Base-by-base conservation (phyloP, 2,329 filamentous ascomycete genomes). In the Zopfia rhizophila region DNA sequence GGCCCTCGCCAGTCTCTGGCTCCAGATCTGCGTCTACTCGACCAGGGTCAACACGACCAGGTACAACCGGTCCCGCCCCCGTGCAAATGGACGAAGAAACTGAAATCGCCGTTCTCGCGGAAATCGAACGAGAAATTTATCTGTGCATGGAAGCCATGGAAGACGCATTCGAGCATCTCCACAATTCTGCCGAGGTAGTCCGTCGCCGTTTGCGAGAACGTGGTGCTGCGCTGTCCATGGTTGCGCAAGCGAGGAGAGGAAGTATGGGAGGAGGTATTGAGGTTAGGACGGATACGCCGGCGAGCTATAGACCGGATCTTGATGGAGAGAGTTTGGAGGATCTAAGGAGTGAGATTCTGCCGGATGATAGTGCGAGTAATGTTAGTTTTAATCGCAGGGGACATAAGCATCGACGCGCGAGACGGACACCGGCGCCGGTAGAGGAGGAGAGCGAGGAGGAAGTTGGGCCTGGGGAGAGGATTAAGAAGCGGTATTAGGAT, bases 71-170 rank as follows among this genome's bases (percentile, higher is more conserved):
- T 14, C 60, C 60, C n/a, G 87, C 85, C 0, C 87, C 86, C 2
- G 92, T 97, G 3, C 92, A 91, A 3, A 84, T 96, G 47, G 93
- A 97, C 66, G 93, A 97, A 70, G 93, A 97, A 64, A 90, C 90
- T 41, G 93, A 97, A 69, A 92, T 97, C 61, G 89, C 89, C 1
- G 89, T 90, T 1, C 81, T 97, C 5, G 91, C 91, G 6, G 93
- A 97, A 72, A 86, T 97, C 27, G 93, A 97, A 72, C 85, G 91
- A 5, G 91, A 96, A 64, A 96, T 97, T 46, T 97, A 93, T 73
- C 82, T 85, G 23, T 90, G 92, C 51, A 97, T 97, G 93, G 93
- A 97, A 73, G 86, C 86, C 0, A 82, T 97, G 17, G 93, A 97
- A 72, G 91, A 97, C 65, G 91, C 92, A 0, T 97, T 97, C 60